Conservation (phyloP, 176 grass and related monocot genomes). For the Olyra latifolia region DNA sequence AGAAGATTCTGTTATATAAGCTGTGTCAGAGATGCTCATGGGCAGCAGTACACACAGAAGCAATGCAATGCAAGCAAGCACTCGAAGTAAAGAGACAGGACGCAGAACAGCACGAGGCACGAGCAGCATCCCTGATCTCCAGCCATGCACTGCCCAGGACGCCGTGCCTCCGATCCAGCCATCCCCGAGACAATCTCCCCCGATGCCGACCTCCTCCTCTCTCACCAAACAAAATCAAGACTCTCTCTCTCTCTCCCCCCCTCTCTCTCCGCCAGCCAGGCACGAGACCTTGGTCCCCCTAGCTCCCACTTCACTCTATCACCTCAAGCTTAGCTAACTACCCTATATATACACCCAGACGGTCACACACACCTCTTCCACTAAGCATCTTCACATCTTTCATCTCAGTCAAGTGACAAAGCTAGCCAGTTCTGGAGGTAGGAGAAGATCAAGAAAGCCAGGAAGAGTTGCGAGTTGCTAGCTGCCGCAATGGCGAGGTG, state of each 20-base stretch:
- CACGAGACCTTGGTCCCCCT: constrained; percentile 47
- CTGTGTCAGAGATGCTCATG: no score
- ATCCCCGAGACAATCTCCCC: constrained; percentile 44
- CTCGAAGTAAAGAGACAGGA: neutral
- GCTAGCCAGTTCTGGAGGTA: neutral
- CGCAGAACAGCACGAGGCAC: no score
- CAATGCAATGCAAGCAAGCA: neutral
- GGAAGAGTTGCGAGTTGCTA: neutral
- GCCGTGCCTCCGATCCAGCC: constrained; percentile 27
- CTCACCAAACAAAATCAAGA: neutral
- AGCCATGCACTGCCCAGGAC: constrained; percentile 15
- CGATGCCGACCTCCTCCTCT: constrained; percentile 37
- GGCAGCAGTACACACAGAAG: no score
- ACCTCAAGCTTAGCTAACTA: neutral
- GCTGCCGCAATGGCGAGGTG: constrained; percentile 21
- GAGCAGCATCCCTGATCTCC: neutral
- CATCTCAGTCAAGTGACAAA: neutral
- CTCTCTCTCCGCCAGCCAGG: constrained; percentile 37
- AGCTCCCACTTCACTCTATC: neutral
- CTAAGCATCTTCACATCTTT: constrained; percentile 5
- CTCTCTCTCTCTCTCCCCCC: neutral
- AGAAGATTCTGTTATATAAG: no score
- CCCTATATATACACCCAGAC: constrained; percentile 22
- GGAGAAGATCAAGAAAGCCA: neutral
- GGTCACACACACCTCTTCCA: neutral